Evolutionary conservation across 2,329 filamentous ascomycete genomes (phyloP).

Genomic region (Knufia petricola): DNA sequence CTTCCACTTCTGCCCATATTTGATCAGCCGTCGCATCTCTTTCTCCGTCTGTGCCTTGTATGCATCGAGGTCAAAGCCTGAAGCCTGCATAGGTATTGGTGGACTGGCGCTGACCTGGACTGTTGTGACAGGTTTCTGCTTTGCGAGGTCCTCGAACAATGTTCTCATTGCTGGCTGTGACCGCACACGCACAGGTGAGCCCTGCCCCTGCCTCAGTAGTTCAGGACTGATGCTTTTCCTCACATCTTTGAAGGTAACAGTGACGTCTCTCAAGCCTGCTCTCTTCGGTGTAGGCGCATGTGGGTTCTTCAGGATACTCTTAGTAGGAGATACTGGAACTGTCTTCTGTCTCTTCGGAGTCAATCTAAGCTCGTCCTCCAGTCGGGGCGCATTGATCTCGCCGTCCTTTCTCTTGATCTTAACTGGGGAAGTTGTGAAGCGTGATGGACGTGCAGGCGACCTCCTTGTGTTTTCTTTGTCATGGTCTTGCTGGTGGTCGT

Average conservation of each 20-base stretch:
- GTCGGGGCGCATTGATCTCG: slow-evolving; percentile 12
- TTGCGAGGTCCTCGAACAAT: slow-evolving; percentile 39
- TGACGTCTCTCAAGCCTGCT: slow-evolving; percentile 48
- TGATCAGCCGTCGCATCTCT: slow-evolving; percentile 52
- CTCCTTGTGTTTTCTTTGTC: slow-evolving; percentile 18
- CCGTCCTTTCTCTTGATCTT: slow-evolving; percentile 10
- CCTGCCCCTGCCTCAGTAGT: neutral
- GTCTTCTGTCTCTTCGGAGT: slow-evolving; percentile 20
- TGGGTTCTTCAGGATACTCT: slow-evolving; percentile 56
- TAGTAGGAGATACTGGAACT: slow-evolving; percentile 40
- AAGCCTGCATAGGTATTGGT: neutral
- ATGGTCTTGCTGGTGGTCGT: slow-evolving; percentile 28
- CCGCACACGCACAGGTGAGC: neutral
- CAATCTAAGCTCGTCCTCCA: slow-evolving; percentile 17
- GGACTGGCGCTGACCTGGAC: neutral
- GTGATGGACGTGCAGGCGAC: neutral
- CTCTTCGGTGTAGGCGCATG: slow-evolving; percentile 47
- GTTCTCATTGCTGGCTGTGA: slow-evolving; percentile 31
- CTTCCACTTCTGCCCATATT: slow-evolving; percentile 33
- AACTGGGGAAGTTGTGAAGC: slow-evolving; percentile 2
- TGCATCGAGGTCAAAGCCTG: slow-evolving; percentile 46
- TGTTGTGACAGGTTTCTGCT: slow-evolving; percentile 34
- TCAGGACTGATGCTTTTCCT: slow-evolving; percentile 19
- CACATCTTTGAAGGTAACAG: slow-evolving; percentile 35
- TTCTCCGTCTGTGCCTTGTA: slow-evolving; percentile 49